These are phyloP conservation scores for Pseudopyrenochaeta lycopersici DNA, from an alignment of 2,329 filamentous ascomycete species.

Conservation along the genomic window DNA sequence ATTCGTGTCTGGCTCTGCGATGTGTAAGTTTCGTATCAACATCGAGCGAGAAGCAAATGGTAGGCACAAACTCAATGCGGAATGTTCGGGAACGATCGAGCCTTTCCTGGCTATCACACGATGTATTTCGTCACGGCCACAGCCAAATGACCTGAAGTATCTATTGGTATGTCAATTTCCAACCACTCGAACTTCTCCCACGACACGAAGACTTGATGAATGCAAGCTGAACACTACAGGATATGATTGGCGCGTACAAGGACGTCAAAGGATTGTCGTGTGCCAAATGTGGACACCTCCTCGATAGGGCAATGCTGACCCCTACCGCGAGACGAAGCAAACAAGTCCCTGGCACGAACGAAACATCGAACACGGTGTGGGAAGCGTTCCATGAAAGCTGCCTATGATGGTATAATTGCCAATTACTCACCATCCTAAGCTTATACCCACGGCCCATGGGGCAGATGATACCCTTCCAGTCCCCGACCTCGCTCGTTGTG, in stretches of 20 bases:
- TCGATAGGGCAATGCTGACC: constrained; percentile 34
- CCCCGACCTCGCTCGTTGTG: constrained; percentile 7
- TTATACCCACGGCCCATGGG: neutral
- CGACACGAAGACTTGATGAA: neutral
- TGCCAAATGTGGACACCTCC: constrained; percentile 42
- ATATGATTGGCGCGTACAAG: constrained; percentile 53
- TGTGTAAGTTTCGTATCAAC: constrained; percentile 37
- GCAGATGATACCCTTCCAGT: neutral
- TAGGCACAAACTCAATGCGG: constrained; percentile 35
- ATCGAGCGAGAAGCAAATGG: constrained; percentile 38
- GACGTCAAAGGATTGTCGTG: constrained; percentile 39
- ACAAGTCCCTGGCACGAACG: constrained; percentile 24
- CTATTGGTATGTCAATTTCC: constrained; percentile 39
- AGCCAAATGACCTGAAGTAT: constrained; percentile 40
- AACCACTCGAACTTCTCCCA: neutral
- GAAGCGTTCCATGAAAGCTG: constrained; percentile 50
- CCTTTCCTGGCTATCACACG: constrained; percentile 41
- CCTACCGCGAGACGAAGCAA: constrained; percentile 45
- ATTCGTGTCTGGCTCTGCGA: constrained; percentile 34
- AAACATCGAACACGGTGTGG: constrained; percentile 35
- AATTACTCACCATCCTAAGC: too few species aligned
- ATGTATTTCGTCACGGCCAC: constrained; percentile 44
- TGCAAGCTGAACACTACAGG: constrained; percentile 32
- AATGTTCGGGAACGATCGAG: constrained; percentile 41
- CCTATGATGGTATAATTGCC: constrained; percentile 19